These are phyloP conservation scores for Aspergillus chevalieri DNA, from an alignment of 2,329 filamentous ascomycete genomes.

Conservation along the genomic window DNA sequence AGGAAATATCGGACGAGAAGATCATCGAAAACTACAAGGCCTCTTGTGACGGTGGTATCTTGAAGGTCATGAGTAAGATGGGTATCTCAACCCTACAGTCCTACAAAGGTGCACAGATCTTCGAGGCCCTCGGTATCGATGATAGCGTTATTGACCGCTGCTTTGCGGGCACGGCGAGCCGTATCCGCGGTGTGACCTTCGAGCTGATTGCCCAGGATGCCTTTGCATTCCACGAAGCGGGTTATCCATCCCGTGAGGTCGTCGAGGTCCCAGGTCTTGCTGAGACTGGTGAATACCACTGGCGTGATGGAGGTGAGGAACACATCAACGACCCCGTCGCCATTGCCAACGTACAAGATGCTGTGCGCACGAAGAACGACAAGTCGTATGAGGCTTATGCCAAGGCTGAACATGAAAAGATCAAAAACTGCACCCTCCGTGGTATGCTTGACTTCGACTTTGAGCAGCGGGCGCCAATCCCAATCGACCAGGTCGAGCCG, in stretches of 20 bases:
- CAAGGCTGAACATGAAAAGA: conserved; percentile 85
- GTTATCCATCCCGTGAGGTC: conserved; percentile 76
- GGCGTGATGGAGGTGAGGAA: conserved; percentile 91
- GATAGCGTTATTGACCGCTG: conserved; percentile 88
- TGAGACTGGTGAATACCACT: conserved; percentile 96
- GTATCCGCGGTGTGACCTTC: conserved; percentile 90
- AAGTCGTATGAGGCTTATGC: conserved; percentile 98
- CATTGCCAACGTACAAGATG: conserved; percentile 95
- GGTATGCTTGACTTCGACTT: conserved; percentile 96
- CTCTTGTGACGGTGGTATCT: conserved; percentile 89
- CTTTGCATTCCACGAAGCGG: conserved; percentile 90
- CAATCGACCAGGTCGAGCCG: conserved; percentile 93
- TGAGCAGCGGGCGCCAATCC: conserved; percentile 74
- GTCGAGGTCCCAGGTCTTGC: conserved; percentile 70
- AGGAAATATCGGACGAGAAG: conserved; percentile 73
- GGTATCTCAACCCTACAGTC: conserved; percentile 93
- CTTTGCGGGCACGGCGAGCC: conserved; percentile 89
- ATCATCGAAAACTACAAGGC: conserved; percentile 95
- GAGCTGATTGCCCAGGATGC: conserved; percentile 90
- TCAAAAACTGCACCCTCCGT: conserved; percentile 91
- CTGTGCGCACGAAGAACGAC: conserved; percentile 93
- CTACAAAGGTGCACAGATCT: conserved; percentile 98
- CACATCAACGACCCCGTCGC: conserved; percentile 92
- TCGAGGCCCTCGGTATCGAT: conserved; percentile 89
- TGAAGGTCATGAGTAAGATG: conserved; percentile 99